These are phyloP conservation scores for Leucocoprinus birnbaumii DNA, from an alignment of 768 basidiomycete species.

Conservation along the genomic window DNA sequence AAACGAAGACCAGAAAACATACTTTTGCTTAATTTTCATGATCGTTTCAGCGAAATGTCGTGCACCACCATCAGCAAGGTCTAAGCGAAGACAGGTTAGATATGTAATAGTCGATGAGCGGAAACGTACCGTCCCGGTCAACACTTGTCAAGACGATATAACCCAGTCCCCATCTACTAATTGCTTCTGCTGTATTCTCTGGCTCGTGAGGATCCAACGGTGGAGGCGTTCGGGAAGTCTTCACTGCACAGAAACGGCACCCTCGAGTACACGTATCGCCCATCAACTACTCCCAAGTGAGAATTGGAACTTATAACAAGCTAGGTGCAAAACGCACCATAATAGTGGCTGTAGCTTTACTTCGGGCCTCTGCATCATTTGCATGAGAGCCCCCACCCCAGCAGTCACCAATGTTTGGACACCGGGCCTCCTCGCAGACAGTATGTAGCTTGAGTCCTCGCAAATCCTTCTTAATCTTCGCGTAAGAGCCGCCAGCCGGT, in stretches of 20 bases:
- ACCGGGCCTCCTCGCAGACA: slow-evolving; percentile 97
- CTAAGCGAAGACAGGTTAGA: slow-evolving; percentile 35
- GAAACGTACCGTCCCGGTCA: slow-evolving; percentile 83
- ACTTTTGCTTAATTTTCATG: slow-evolving; percentile 94
- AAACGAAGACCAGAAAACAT: slow-evolving; percentile 16
- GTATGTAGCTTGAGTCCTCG: slow-evolving; percentile 90
- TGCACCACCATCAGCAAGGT: slow-evolving; percentile 89
- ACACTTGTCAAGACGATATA: slow-evolving; percentile 98
- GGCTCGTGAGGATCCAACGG: slow-evolving; percentile 96
- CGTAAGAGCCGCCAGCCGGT: slow-evolving; percentile 85
- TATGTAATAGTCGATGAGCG: neutral
- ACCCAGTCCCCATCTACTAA: slow-evolving; percentile 95
- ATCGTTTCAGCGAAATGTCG: slow-evolving; percentile 96
- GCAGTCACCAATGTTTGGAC: slow-evolving; percentile 99
- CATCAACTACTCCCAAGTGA: slow-evolving; percentile 70
- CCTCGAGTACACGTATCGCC: slow-evolving; percentile 98
- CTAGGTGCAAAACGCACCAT: slow-evolving; percentile 63
- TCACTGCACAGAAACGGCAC: slow-evolving; percentile 96
- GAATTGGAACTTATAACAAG: neutral
- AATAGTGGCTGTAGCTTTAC: slow-evolving; percentile 94
- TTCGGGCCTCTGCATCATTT: slow-evolving; percentile 69
- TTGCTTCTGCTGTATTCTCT: slow-evolving; percentile 97
- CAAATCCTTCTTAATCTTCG: slow-evolving; percentile 92
- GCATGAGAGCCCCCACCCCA: slow-evolving; percentile 85
- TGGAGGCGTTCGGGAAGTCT: slow-evolving; percentile 84